Evolutionary conservation across 106 monocot genomes (phyloP).

Genomic region (Acorus calamus): DNA sequence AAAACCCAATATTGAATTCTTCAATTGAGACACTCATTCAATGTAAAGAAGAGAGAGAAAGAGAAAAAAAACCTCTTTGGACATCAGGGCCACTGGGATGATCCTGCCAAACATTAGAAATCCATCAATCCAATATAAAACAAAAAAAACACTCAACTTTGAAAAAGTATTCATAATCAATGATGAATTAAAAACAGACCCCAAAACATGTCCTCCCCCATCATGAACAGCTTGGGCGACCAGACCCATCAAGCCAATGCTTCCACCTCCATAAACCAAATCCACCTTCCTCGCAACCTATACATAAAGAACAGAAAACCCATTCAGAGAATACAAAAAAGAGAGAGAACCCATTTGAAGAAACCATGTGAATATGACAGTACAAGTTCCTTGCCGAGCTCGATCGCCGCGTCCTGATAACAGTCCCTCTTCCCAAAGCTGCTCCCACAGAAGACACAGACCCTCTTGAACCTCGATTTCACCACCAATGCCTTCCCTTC

Average conservation of each 20-base stretch:
- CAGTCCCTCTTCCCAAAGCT: constrained; percentile 42
- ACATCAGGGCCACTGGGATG: constrained; percentile 47
- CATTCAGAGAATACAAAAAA: not conserved
- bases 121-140: too few species aligned
- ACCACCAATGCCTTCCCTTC: not conserved
- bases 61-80: constrained; percentile 35
- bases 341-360: too few species aligned
- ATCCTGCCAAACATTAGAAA: constrained; percentile 21
- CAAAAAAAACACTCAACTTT: not conserved
- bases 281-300: constrained; percentile 61
- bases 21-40: not conserved
- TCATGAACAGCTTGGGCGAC: constrained; percentile 51
- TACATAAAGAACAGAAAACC: not conserved
- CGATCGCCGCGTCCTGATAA: constrained; percentile 43
- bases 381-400: constrained; percentile 49
- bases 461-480: constrained; percentile 29
- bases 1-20: not conserved
- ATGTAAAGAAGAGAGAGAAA: not conserved
- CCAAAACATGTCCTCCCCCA: constrained; percentile 60
- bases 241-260: constrained; percentile 61
- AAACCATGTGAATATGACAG: too few species aligned
- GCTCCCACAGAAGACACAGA: constrained; percentile 56
- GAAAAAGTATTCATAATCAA: not conserved
- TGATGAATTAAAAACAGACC: constrained; percentile 18
- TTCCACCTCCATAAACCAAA: constrained; percentile 72